These are phyloP conservation scores for Termitomyces sp. DNA, from an alignment of 768 basidiomycete species.

Conservation along the genomic window DNA sequence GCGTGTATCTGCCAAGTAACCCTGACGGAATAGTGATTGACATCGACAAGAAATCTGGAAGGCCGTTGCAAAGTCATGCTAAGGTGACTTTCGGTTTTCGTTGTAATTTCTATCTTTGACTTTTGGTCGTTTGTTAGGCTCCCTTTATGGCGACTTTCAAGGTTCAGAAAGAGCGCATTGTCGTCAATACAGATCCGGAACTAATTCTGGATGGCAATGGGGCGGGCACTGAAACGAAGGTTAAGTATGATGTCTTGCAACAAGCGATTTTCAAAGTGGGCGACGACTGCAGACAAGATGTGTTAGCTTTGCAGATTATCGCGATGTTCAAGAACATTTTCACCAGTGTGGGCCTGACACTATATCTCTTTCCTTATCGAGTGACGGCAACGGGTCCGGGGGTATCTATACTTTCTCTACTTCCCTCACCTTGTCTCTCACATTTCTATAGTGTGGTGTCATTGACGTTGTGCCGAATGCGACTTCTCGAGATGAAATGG, in stretches of 20 bases:
- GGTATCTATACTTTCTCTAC: slow-evolving; percentile 25
- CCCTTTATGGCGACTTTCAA: slow-evolving; percentile 99
- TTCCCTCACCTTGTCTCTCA: not conserved
- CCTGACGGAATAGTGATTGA: slow-evolving; percentile 97
- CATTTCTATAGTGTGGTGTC: slow-evolving; percentile 73
- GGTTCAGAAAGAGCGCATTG: slow-evolving; percentile 80
- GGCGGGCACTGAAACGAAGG: slow-evolving; percentile 49
- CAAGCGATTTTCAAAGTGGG: slow-evolving; percentile 99
- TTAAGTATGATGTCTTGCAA: slow-evolving; percentile 89
- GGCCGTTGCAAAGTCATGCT: slow-evolving; percentile 95
- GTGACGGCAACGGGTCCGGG: slow-evolving; percentile 97
- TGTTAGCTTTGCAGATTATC: slow-evolving; percentile 94
- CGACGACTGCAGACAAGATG: slow-evolving; percentile 97
- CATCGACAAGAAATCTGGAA: slow-evolving; percentile 93
- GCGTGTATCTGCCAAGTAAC: slow-evolving; percentile 96
- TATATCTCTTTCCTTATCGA: slow-evolving; percentile 94
- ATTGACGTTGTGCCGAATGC: slow-evolving; percentile 98
- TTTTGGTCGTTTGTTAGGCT: slow-evolving; percentile 48
- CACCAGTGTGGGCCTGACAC: slow-evolving; percentile 76
- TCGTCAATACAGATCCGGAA: slow-evolving; percentile 67
- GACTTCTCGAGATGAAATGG: slow-evolving; percentile 99
- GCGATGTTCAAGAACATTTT: slow-evolving; percentile 99
- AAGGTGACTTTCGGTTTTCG: slow-evolving; percentile 51
- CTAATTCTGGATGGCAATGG: slow-evolving; percentile 62
- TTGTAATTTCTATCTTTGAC: not conserved